Conservation (phyloP, 208 protist species). For the Novymonas esmeraldas region DNA sequence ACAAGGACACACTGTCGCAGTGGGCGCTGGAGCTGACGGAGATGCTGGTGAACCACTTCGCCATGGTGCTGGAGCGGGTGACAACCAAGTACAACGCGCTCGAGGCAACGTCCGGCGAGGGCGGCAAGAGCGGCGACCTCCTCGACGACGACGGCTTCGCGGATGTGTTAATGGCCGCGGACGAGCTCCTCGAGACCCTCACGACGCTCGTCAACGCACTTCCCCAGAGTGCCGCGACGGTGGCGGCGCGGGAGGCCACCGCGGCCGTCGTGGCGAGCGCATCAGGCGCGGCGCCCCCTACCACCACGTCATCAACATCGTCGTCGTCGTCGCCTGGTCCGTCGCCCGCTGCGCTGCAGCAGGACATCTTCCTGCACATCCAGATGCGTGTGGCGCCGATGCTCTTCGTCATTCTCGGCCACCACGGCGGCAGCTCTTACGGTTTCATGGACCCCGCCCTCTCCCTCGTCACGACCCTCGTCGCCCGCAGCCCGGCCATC, state of each 20-base stretch:
- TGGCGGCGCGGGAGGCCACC: slow-evolving; percentile 13
- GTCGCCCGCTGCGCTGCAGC: slow-evolving; percentile 20
- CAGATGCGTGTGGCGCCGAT: slow-evolving; percentile 69
- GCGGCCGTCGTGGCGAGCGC: slow-evolving; percentile 7
- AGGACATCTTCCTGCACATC: slow-evolving; percentile 62
- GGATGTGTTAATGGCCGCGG: slow-evolving; percentile 73
- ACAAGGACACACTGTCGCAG: slow-evolving; percentile 83
- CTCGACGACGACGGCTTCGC: slow-evolving; percentile 60
- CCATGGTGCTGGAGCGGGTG: slow-evolving; percentile 53
- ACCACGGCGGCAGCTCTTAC: slow-evolving; percentile 67
- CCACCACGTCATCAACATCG: too few species aligned
- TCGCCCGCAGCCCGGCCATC: slow-evolving; percentile 79
- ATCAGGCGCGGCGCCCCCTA: slow-evolving; percentile 12
- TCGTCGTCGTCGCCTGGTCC: background rate
- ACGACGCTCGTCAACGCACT: slow-evolving; percentile 74
- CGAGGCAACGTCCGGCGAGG: slow-evolving; percentile 19
- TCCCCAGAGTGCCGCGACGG: slow-evolving; percentile 33
- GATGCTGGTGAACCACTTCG: slow-evolving; percentile 85
- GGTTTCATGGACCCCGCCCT: slow-evolving; percentile 90
- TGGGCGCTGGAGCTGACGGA: slow-evolving; percentile 84
- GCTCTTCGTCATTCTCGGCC: slow-evolving; percentile 71
- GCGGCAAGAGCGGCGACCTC: slow-evolving; percentile 1
- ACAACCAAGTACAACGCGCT: slow-evolving; percentile 51
- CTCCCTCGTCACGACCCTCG: slow-evolving; percentile 80
- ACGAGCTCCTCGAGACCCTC: slow-evolving; percentile 87